These are phyloP conservation scores for Venturia asperata DNA, from an alignment of 2,329 filamentous ascomycete species.

Conservation along the genomic window DNA sequence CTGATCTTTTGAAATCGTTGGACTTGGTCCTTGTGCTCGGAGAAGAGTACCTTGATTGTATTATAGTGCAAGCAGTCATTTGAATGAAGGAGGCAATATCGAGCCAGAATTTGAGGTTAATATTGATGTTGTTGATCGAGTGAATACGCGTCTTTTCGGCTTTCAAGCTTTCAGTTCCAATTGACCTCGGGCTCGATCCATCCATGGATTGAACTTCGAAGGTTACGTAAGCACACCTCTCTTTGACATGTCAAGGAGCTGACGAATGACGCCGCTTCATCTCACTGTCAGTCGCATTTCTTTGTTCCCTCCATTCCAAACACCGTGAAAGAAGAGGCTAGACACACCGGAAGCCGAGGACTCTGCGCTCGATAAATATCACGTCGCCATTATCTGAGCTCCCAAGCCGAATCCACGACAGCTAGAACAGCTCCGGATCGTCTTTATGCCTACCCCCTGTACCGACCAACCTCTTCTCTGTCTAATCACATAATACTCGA, in stretches of 20 bases:
- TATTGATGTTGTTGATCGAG: no score
- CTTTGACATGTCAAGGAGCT: no score
- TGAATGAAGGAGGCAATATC: not conserved
- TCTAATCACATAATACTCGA: constrained; percentile 12
- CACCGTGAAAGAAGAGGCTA: not conserved
- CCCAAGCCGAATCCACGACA: not conserved
- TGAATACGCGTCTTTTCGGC: no score
- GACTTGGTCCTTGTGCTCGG: not conserved
- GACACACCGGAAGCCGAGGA: not conserved
- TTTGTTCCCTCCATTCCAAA: constrained; percentile 2
- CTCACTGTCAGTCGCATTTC: not conserved
- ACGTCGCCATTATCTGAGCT: not conserved
- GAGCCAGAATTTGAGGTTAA: not conserved
- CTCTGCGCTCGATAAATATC: not conserved
- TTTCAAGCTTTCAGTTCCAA: no score
- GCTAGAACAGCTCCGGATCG: not conserved
- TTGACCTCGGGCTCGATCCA: no score
- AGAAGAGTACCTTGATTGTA: not conserved
- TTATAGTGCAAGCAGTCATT: not conserved
- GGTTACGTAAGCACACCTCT: no score
- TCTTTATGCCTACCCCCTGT: constrained; percentile 10
- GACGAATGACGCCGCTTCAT: not conserved
- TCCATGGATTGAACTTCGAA: no score
- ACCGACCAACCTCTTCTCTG: constrained; percentile 7
- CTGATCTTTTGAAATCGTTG: not conserved